Evolutionary conservation across 495 filamentous ascomycete genomes (phyloP).

Genomic region (Collariella sp.): DNA sequence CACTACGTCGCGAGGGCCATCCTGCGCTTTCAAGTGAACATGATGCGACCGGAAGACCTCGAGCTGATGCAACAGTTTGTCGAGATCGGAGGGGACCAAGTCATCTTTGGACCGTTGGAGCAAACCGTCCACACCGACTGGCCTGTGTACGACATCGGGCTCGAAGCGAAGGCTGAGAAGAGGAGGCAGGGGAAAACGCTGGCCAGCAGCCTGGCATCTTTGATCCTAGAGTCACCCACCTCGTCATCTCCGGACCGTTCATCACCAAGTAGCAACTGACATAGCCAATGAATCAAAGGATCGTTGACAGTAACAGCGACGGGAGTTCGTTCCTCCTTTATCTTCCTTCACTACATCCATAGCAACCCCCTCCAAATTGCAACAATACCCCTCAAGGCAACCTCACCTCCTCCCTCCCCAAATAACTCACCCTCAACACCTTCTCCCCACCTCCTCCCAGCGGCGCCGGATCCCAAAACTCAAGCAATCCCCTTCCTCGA

Average conservation of each 20-base stretch:
- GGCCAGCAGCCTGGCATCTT: constrained; percentile 8
- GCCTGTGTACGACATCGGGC: constrained; percentile 16
- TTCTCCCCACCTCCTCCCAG: constrained; percentile 34
- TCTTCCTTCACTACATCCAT: too few species aligned
- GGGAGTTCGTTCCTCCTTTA: too few species aligned
- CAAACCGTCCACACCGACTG: constrained; percentile 21
- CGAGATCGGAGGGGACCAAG: constrained; percentile 14
- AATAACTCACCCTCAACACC: constrained; percentile 46
- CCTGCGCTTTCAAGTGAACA: constrained; percentile 15
- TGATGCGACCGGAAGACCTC: constrained; percentile 20
- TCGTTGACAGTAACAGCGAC: too few species aligned
- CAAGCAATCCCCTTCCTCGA: constrained; percentile 38
- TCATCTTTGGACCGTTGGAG: constrained; percentile 17
- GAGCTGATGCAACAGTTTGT: constrained; percentile 17
- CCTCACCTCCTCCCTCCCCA: constrained; percentile 38
- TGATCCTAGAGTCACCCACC: constrained; percentile 9
- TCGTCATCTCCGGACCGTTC: background rate
- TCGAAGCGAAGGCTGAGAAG: constrained; percentile 11
- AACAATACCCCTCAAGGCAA: constrained; percentile 29
- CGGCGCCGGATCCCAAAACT: constrained; percentile 52
- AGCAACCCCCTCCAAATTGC: too few species aligned
- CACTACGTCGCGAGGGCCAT: constrained; percentile 23
- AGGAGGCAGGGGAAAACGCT: constrained; percentile 8
- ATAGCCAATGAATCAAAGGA: background rate
- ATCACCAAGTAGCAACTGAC: constrained; percentile 1